phyloP scores from a whole-genome alignment of 768 basidiomycete genomes.

The Leccinellum albellum region DNA sequence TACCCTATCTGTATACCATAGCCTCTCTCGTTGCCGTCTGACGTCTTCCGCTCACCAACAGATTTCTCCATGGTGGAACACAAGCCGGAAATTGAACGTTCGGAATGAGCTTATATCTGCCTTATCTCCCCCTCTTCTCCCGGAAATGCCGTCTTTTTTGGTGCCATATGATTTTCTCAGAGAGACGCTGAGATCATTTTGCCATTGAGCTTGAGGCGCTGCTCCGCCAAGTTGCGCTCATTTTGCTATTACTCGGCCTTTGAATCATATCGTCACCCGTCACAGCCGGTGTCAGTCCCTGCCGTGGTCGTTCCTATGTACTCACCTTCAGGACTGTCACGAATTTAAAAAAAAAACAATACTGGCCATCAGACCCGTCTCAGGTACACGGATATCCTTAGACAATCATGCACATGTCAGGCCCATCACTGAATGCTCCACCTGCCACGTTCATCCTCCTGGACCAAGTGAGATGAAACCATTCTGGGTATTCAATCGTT shows the following conservation, averaged over 20 bases:
- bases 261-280: background rate
- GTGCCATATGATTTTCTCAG: background rate
- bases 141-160: background rate
- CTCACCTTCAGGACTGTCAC: background rate
- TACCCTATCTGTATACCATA: constrained; percentile 34
- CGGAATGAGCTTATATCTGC: constrained; percentile 11
- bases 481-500: background rate
- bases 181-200: constrained; percentile 19
- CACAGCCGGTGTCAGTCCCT: background rate
- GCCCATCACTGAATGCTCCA: background rate
- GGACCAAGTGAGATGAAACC: background rate
- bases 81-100: background rate
- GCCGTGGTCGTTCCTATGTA: background rate
- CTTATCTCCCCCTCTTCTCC: constrained; percentile 7
- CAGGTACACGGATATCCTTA: background rate
- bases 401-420: background rate
- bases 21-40: constrained; percentile 11
- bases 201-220: constrained; percentile 16
- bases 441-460: background rate
- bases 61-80: constrained; percentile 20
- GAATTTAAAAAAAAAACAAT: too few species aligned
- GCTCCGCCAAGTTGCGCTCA: constrained; percentile 15
- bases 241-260: constrained; percentile 23
- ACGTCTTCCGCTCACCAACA: constrained; percentile 3
- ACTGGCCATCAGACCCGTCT: background rate